Evolutionary conservation across 2,329 filamentous ascomycete species (phyloP), one percentile per base, ranked within the genome.

Genomic region (Exophiala sp.): DNA sequence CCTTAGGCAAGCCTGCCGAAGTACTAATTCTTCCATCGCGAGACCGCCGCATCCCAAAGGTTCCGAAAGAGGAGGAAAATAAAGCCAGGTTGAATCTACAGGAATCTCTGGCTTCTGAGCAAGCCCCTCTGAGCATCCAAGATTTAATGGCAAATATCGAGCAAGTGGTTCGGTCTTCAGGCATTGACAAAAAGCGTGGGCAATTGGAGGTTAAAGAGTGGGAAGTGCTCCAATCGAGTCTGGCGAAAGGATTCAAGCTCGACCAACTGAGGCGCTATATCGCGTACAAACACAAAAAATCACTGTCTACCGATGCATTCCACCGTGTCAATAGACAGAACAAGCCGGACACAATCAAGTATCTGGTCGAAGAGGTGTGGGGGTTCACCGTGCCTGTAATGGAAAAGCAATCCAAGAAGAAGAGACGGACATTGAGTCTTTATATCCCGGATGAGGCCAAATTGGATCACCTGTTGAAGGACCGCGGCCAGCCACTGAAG

Each of bases 1-100:
- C 65, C 1, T 55, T 71, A 7, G 69, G 69, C 22, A 60, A 66
- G 42, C 67, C 67, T 1, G 67, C 63, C 2, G 61, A 70, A 43
- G 63, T 71, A 4, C 55, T 70, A 21, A 59, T 71, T 19, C 58
- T 70, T 7, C 58, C 60, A 32, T 52, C 62, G 16, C 55, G 48
- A 42, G 50, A 59, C 43, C 63, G 61, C 13, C 50, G 45, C 34
- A 52, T 54, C 27, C 54, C 46, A 14, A 23, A 43, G n/a, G 49
- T 50, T 2, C 53, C 50, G 10, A 38, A 41, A 18, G 45, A 48
- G 35, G 42, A 40, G 22, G 43, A 43, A 30, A 22, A 29, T 18
- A 19, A 13, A 10, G 22, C 35, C n/a, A 32, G 34, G 18, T 35
- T 43, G 19, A 56, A 38, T n/a, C 21, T 58, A 16, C 52, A 53